Evolutionary conservation across 441 rosid genomes (phyloP).

Genomic region (Manihot esculenta): DNA sequence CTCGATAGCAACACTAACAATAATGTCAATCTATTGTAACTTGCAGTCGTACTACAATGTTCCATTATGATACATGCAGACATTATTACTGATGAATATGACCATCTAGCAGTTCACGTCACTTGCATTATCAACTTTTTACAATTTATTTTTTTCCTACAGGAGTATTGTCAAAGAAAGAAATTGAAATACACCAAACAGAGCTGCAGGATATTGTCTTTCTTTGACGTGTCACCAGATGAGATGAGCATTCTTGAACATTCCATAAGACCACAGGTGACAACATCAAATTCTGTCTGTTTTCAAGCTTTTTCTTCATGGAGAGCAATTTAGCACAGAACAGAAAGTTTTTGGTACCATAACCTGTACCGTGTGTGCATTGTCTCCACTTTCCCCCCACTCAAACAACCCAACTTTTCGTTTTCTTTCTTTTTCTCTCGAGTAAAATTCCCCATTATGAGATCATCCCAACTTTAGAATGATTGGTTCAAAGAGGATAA

Average conservation of each 20-base stretch:
- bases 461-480: conserved; percentile 3
- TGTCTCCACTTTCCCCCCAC: conserved; percentile 43
- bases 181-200: background rate
- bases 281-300: conserved; percentile 6
- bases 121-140: too few species aligned
- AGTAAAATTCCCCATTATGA: background rate
- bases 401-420: conserved; percentile 21
- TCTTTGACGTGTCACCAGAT: background rate
- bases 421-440: background rate
- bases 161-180: too few species aligned
- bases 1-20: too few species aligned
- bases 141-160: too few species aligned
- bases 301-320: conserved; percentile 20
- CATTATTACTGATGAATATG: too few species aligned
- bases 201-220: background rate
- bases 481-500: conserved; percentile 50
- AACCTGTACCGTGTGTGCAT: conserved; percentile 33
- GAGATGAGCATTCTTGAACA: conserved; percentile 19
- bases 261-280: conserved; percentile 18
- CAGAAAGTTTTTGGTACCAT: conserved; percentile 27
- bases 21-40: too few species aligned
- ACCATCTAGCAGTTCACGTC: too few species aligned
- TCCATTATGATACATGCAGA: too few species aligned
- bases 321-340: background rate
- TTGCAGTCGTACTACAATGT: too few species aligned